Evolutionary conservation across 305 asterid species (phyloP).

Genomic region (Fraxinus platypoda): DNA sequence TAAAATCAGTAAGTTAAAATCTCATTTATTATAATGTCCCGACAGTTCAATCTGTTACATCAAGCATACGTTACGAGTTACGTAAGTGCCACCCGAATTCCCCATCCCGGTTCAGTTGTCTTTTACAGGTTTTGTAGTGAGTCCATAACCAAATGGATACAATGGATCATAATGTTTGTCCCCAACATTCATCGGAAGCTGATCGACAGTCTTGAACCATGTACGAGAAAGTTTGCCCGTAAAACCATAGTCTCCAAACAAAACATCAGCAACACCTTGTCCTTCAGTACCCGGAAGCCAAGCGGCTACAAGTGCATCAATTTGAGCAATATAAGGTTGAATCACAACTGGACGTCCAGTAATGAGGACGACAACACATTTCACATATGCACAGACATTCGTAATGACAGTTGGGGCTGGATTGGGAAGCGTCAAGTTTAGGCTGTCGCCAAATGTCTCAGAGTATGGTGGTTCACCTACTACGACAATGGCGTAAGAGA

Average conservation of each 20-base stretch:
- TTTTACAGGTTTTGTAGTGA: constrained; percentile 32
- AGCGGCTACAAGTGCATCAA: constrained; percentile 63
- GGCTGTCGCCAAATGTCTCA: constrained; percentile 51
- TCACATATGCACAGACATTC: constrained; percentile 45
- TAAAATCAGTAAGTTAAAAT: not conserved
- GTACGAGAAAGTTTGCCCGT: constrained; percentile 52
- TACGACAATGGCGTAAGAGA: constrained; percentile 51
- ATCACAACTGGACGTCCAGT: constrained; percentile 59
- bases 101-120: not conserved
- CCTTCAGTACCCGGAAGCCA: constrained; percentile 70
- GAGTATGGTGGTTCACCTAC: constrained; percentile 64
- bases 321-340: constrained; percentile 42
- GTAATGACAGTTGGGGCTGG: constrained; percentile 37
- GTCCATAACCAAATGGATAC: constrained; percentile 55
- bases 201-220: constrained; percentile 67
- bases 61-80: not conserved
- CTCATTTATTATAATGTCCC: not conserved
- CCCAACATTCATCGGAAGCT: constrained; percentile 61
- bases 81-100: not conserved
- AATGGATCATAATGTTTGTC: constrained; percentile 52
- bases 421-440: constrained; percentile 48
- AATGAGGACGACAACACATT: constrained; percentile 50
- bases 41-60: not conserved
- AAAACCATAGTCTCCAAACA: constrained; percentile 59
- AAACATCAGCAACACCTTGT: constrained; percentile 61